A percentile compares a stretch with the other conserved stretches of the same genome.
phyloP scores from a whole-genome alignment of 2,329 filamentous ascomycete genomes.

The Stachybotrys elegans region DNA sequence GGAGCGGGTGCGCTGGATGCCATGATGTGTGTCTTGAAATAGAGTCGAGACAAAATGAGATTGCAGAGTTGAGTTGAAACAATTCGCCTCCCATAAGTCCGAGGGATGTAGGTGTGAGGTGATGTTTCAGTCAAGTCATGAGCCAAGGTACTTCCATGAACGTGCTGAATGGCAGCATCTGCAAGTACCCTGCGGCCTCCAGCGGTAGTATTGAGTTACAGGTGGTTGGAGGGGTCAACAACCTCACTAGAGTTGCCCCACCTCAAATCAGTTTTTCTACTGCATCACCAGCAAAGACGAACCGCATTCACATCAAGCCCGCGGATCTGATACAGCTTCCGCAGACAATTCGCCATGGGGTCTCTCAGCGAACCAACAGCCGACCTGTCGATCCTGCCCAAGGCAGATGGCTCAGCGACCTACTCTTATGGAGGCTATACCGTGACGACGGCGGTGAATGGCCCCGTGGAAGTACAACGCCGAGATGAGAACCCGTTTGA shows the following conservation, averaged over 20 bases:
- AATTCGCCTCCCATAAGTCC: too few species aligned
- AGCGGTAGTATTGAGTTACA: too few species aligned
- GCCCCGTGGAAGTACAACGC: constrained; percentile 83
- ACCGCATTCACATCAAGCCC: too few species aligned
- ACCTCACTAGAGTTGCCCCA: too few species aligned
- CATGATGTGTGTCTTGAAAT: constrained; percentile 13
- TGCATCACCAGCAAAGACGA: constrained; percentile 2
- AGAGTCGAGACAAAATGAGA: too few species aligned
- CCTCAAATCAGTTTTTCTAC: too few species aligned
- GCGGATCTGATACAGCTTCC: neutral
- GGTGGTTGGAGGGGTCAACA: too few species aligned
- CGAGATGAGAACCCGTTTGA: constrained; percentile 91
- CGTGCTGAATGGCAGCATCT: too few species aligned
- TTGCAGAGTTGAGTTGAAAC: neutral
- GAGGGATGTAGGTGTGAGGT: too few species aligned
- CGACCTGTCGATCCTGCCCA: constrained; percentile 55
- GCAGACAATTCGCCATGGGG: constrained; percentile 37
- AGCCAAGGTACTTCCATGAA: too few species aligned
- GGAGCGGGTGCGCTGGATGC: constrained; percentile 15
- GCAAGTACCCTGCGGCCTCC: too few species aligned
- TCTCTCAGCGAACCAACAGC: constrained; percentile 43
- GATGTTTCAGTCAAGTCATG: too few species aligned
- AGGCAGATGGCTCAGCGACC: constrained; percentile 74
- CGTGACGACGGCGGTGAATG: constrained; percentile 82
- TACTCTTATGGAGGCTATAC: constrained; percentile 74